Conservation (phyloP, 2,329 filamentous ascomycete species). For the Aspergillus sclerotialis region DNA sequence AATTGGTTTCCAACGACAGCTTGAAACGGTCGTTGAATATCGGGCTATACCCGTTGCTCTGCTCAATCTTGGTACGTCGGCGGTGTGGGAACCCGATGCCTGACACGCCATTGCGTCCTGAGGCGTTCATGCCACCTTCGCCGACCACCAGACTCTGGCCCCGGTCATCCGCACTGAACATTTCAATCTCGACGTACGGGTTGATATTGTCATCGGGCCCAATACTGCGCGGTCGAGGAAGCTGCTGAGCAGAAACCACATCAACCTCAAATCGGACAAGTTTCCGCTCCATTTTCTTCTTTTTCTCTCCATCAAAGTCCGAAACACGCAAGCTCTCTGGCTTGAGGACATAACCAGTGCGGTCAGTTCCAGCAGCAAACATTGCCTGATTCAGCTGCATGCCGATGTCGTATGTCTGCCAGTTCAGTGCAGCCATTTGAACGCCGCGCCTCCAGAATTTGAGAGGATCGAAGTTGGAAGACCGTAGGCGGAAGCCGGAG, state of each 20-base stretch:
- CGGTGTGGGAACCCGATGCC: slow-evolving; percentile 67
- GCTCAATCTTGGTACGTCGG: slow-evolving; percentile 70
- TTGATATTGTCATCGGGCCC: slow-evolving; percentile 72
- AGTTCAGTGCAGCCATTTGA: slow-evolving; percentile 96
- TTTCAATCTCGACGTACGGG: slow-evolving; percentile 90
- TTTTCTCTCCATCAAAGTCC: slow-evolving; percentile 20
- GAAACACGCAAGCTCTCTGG: slow-evolving; percentile 66
- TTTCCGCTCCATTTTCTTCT: slow-evolving; percentile 65
- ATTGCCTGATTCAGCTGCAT: slow-evolving; percentile 97
- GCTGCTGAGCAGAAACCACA: slow-evolving; percentile 87
- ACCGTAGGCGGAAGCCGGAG: slow-evolving; percentile 70
- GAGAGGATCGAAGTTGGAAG: slow-evolving; percentile 90
- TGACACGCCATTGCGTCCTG: slow-evolving; percentile 56
- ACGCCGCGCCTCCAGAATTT: slow-evolving; percentile 92
- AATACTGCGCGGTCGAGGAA: slow-evolving; percentile 73
- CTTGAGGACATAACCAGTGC: slow-evolving; percentile 89
- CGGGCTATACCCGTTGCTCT: slow-evolving; percentile 90
- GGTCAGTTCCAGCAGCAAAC: slow-evolving; percentile 84
- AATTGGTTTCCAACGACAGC: slow-evolving; percentile 84
- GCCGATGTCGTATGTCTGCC: slow-evolving; percentile 93
- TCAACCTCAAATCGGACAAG: slow-evolving; percentile 79
- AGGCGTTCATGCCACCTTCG: slow-evolving; percentile 59
- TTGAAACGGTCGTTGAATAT: slow-evolving; percentile 73
- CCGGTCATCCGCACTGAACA: slow-evolving; percentile 91
- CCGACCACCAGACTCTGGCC: slow-evolving; percentile 63